Conservation (phyloP, 306 rosid genomes). For the Quercus variabilis region DNA sequence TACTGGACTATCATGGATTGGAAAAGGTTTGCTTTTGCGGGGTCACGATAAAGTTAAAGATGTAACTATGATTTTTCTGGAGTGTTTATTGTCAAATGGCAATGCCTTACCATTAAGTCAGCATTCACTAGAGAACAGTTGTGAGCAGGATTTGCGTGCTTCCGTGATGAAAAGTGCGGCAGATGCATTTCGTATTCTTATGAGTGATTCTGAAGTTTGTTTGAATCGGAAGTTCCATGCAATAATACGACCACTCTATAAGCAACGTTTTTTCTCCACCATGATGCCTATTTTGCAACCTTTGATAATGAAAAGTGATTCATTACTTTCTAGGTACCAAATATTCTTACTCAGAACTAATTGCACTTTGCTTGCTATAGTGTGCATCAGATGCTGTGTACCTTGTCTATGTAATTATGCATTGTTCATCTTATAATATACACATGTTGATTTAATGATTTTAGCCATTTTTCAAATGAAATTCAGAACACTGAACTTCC, state of each 20-base stretch:
- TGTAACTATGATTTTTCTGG: conserved; percentile 58
- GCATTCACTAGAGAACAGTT: conserved; percentile 30
- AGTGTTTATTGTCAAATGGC: conserved; percentile 51
- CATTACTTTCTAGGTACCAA: conserved; percentile 65
- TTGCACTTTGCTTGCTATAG: neutral
- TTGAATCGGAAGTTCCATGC: conserved; percentile 71
- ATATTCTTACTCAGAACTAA: conserved; percentile 10
- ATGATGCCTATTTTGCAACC: conserved; percentile 75
- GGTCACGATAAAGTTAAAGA: conserved; percentile 88
- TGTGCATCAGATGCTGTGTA: neutral
- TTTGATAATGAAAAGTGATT: conserved; percentile 48
- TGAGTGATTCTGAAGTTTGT: conserved; percentile 90
- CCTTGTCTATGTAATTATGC: neutral
- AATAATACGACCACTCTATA: conserved; percentile 73
- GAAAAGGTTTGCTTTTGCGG: conserved; percentile 80
- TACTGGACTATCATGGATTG: conserved; percentile 91
- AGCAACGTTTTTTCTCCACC: conserved; percentile 87
- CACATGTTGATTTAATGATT: neutral
- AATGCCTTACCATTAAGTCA: conserved; percentile 32
- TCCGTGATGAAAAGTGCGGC: conserved; percentile 63
- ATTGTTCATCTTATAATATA: neutral
- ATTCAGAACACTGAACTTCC: neutral
- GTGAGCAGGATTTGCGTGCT: conserved; percentile 37
- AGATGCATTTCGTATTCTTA: conserved; percentile 83
- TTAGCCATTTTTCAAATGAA: neutral